Base-by-base conservation (phyloP, 805 yeast species). In the Saccharomyces cerevisiae region DNA sequence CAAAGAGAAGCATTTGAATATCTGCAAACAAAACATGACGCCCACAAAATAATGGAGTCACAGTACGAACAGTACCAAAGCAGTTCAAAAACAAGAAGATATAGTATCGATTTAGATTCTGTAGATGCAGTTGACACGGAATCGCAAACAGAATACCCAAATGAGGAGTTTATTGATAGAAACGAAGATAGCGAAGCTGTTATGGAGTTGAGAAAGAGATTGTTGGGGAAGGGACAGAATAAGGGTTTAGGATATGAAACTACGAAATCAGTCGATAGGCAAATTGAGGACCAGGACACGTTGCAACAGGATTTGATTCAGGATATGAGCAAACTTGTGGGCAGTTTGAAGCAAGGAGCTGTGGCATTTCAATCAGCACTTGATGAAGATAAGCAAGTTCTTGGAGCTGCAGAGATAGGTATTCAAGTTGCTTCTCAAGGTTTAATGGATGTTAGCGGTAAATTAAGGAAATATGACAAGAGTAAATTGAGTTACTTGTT, bases 361-460 rank as follows among this genome's bases (percentile, higher is more conserved):
- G 62, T 68, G 41, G 76, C 74, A 2, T 75, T 75, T 55, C 72
- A 72, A 55, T 66, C 64, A 48, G 75, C 74, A 22, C 55, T 75
- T 43, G 67, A 70, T 21, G 71, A 73, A 50, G 78, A 73, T 54
- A 60, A 68, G 43, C 72, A 69, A 47, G 70, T 72, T 1, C 47
- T 75, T 10, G 67, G 69, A 22, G 77, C 77, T 4, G 76, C 78
- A 1, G 77, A 73, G 54, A 66, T 71, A 13, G 78, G 78, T 9
- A 57, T 75, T 4, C 72, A 72, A 46, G 70, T 68, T 0, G 73
- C 78, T 1, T 67, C 75, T 2, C 64, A 56, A 31, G 72, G 73
- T 54, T 51, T 75, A n/a, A 53, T 63, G 21, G 59, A 58, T 60
- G 63, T 63, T 43, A 71, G 66, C 51, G 70, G 62, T 22, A 70